Base-by-base conservation (phyloP, 176 grass and related monocot species). In the Aegilops tauschii region DNA sequence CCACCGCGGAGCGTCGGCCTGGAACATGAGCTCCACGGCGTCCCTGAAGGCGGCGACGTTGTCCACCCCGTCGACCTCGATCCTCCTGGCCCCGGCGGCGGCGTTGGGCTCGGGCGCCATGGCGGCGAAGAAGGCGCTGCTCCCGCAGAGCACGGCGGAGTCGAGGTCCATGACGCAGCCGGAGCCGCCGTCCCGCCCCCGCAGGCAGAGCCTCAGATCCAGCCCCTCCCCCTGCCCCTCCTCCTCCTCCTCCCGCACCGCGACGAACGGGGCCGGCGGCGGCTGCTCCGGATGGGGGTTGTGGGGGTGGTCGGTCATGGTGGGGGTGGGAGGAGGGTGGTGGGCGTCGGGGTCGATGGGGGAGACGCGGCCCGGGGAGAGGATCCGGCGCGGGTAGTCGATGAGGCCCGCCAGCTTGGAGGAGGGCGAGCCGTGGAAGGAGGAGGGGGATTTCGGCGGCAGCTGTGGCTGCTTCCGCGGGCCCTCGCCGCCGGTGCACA, bases 321-420 rank as follows among this genome's bases (percentile, higher is more conserved):
- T 8, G 40, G 42, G 40, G 23, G 50, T 94, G 85, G 40, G 90
- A 86, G 56, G 54, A 86, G 63, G 18, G 54, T 18, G 52, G 1
- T 17, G 42, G 13, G 39, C 71, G 65, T 96, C 93, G 59, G 94
- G 90, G 63, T 95, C 93, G 37, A 98, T 98, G 17, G 96, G 96
- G 9, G 96, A 98, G 8, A 98, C 96, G 79, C 96, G 83, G 1
- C 93, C 96, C 10, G 96, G 96, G n/a, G 96, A 98, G 66, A 95
- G 91, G 71, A 98, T 98, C 21, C 96, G 90, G 63, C 96, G 96
- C 42, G 89, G 92, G 76, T 75, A 75, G 42, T 89, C 91, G 68
- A 98, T 95, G 80, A 93, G 80, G 14, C 88, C 88, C 14, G 91
- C 90, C n/a, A 90, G 88, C 85, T 81, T 92, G 52, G 93, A 87